Evolutionary conservation across 2,329 filamentous ascomycete genomes (phyloP), one percentile per base, ranked within the genome.

Genomic region (Fusarium musae): DNA sequence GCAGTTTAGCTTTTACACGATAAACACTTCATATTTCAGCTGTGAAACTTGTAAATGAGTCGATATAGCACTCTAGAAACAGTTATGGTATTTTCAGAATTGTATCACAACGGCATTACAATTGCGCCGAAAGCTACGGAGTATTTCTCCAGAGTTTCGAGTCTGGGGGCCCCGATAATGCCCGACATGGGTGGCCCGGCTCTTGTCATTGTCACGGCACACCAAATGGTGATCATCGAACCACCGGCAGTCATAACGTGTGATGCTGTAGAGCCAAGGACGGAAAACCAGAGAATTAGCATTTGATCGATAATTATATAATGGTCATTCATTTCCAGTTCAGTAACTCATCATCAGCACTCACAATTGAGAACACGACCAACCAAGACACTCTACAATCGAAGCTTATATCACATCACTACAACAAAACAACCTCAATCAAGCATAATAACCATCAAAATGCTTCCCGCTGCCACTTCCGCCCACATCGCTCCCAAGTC

Each of bases 191-290:
- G 58, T 70, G 37, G 44, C 46, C 66, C 47, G 30, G 50, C 37
- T n/a, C 30, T 56, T n/a, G 57, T 46, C 52, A 36, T 43, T 54
- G 44, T 73, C 69, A 66, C 65, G 47, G 62, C 47, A 70, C 65
- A 70, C 26, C 42, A 30, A 69, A 67, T 52, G 69, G 54, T 72
- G 56, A 76, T 73, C 46, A 70, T 77, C 75, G 74, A 68, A 66
- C 74, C 75, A 77, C 70, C 42, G 42, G 68, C 59, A 62, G 52
- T 75, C 46, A 73, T 49, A 74, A 76, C 75, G 63, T 68, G 68
- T 66, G 63, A 74, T 64, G 49, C 44, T 28, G 44, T 10, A 21
- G 42, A n/a, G 26, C 46, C 52, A 37, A 36, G 59, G 26, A 52
- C 16, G 42, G 40, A 23, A 65, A 59, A 46, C 59, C 42, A 70